Base-by-base conservation (phyloP, 1,284 basidiomycete species). In the Sphaerobolus stellatus region DNA sequence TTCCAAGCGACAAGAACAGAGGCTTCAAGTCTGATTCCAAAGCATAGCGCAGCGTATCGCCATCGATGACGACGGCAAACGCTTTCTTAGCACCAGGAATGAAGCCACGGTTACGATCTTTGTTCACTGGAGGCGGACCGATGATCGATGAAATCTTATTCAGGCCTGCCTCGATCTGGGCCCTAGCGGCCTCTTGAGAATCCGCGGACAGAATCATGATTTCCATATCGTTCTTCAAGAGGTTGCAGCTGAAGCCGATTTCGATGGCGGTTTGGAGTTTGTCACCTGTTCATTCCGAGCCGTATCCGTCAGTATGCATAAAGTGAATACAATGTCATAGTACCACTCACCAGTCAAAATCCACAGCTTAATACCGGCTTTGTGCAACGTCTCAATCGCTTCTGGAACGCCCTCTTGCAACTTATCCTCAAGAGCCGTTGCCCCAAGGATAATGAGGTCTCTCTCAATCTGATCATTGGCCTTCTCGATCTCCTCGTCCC, bases 231-330 rank as follows among this genome's bases (percentile, higher is more conserved):
- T 80, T 86, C 71, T 94, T 95, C 59, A 97, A 81, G 13, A 97
- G 75, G 68, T 96, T 96, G 73, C 94, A 97, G 63, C 88, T 87
- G 79, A 93, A 94, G 28, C 84, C 88, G 57, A 98, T 98, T 69
- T 98, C 95, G 66, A 98, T 98, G 18, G 95, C 95, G 3, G 95
- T 98, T 72, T 98, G 95, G 1, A 98, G 80, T 72, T 98, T 98
- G 75, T 98, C 95, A 48, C 94, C 94, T 83, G 68, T 64, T n/a
- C n/a, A n/a, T n/a, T n/a, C n/a, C n/a, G 9, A n/a, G 48, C 28
- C 16, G 50, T 40, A 25, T 13, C 25, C 2, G 56, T 60, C 51
- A 34, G 20, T 16, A 38, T 57, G 46, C 62, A 24, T 38, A 45
- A 11, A 48, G 24, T 5, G 58, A 56, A 30, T 53, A 28, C 16